Base-by-base conservation (phyloP, 2,329 filamentous ascomycete species). In the Fusarium devonianum region DNA sequence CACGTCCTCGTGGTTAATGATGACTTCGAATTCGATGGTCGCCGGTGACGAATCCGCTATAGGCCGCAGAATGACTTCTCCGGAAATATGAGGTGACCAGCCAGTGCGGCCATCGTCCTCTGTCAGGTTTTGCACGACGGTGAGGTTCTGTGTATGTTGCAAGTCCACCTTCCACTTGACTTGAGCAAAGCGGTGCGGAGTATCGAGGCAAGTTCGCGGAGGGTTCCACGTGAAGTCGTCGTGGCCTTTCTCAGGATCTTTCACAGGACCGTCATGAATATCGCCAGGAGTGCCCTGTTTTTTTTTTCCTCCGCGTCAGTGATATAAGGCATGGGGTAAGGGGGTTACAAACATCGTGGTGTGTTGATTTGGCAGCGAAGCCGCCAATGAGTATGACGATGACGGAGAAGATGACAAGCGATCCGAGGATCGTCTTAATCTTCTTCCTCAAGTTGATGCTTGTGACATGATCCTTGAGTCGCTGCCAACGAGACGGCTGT, bases 41-140 rank as follows among this genome's bases (percentile, higher is more conserved):
- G 77, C 72, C 3, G 59, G 46, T 1, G 70, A 70, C 3, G 66
- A 69, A 17, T 60, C 19, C 12, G 69, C 64, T 10, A 62, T 28
- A 58, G 73, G 57, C 67, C 76, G 74, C 30, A 83, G 43, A 30
- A 79, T 58, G 13, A 83, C 64, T 17, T 77, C 69, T 36, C 81
- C 81, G 10, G 60, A 71, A 35, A 82, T 65, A 6, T 66, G 67
- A 23, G 79, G 72, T 5, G 57, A 50, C 30, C 58, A 63, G 17
- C 65, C 64, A 6, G 36, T 55, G 37, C 37, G 46, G n/a, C 21
- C 28, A 9, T 58, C 32, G 2, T 50, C 57, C 2, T 64, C 58
- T 13, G 7, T 68, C 47, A n/a, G 65, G n/a, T n/a, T 67, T 54
- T 83, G 74, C 10, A 69, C 42, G 38, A 83, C 66, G 3, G 59